Evolutionary conservation across 768 basidiomycete species (phyloP).

Genomic region (Strobilomyces confusus): DNA sequence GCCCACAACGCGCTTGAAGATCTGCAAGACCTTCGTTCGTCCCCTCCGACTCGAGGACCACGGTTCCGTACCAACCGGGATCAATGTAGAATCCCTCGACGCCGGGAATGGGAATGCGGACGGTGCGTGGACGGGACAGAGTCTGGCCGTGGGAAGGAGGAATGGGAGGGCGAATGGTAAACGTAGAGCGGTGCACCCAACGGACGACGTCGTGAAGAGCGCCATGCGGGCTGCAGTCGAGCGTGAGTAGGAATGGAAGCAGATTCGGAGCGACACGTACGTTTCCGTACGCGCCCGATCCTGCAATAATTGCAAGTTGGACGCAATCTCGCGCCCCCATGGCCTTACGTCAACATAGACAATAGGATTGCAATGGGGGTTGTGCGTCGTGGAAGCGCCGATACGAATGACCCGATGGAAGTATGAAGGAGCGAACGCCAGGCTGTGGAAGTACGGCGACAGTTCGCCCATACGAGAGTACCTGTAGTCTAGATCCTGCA

Average conservation of each 20-base stretch:
- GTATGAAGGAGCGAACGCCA: constrained; percentile 84
- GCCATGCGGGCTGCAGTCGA: constrained; percentile 62
- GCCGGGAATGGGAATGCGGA: constrained; percentile 49
- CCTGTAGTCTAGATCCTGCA: constrained; percentile 79
- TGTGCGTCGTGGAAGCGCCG: constrained; percentile 27
- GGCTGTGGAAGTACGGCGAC: constrained; percentile 72
- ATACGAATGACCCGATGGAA: constrained; percentile 83
- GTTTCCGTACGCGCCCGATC: constrained; percentile 77
- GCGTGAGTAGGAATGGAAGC: constrained; percentile 1
- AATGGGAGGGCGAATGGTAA: constrained; percentile 55
- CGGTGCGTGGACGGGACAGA: constrained; percentile 25
- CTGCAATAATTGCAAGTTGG: constrained; percentile 71
- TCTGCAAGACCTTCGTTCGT: constrained; percentile 83
- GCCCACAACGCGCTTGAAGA: constrained; percentile 68
- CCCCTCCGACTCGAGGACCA: constrained; percentile 83
- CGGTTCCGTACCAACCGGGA: constrained; percentile 76
- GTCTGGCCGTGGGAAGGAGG: constrained; percentile 29
- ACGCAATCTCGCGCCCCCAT: constrained; percentile 75
- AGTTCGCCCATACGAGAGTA: constrained; percentile 74
- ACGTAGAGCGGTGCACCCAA: constrained; percentile 81
- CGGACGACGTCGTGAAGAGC: constrained; percentile 76
- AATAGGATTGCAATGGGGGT: constrained; percentile 55
- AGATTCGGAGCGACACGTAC: constrained; percentile 41
- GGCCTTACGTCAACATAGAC: constrained; percentile 70
- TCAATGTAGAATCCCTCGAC: constrained; percentile 59